Evolutionary conservation across 192 early-diverging fungal species (phyloP).

Genomic region (Coemansia sp.): DNA sequence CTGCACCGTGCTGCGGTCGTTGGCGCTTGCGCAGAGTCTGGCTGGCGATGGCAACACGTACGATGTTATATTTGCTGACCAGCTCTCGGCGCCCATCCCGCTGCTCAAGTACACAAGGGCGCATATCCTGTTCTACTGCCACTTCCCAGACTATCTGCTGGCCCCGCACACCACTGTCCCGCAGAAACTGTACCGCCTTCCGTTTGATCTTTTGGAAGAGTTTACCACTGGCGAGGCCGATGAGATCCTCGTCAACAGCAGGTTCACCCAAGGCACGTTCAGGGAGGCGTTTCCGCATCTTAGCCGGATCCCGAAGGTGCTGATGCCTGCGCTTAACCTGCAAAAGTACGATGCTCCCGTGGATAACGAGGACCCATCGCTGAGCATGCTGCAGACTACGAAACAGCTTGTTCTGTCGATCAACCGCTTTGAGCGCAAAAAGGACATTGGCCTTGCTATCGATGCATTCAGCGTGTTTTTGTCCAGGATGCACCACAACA

Average conservation of each 20-base stretch:
- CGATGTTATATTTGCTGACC: constrained; percentile 86
- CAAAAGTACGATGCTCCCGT: constrained; percentile 67
- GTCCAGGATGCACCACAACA: background rate
- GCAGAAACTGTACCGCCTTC: constrained; percentile 73
- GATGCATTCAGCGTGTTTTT: constrained; percentile 61
- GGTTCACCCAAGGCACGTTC: constrained; percentile 80
- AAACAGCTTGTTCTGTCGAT: constrained; percentile 66
- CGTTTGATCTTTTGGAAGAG: constrained; percentile 85
- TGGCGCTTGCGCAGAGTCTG: constrained; percentile 65
- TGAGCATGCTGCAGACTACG: constrained; percentile 40
- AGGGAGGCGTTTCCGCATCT: constrained; percentile 69
- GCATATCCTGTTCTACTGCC: constrained; percentile 92
- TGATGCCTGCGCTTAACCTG: constrained; percentile 84
- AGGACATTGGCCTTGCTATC: constrained; percentile 81
- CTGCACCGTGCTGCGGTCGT: constrained; percentile 77
- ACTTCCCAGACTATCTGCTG: constrained; percentile 89
- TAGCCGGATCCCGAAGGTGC: constrained; percentile 62
- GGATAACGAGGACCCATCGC: constrained; percentile 55
- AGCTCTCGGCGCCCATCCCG: constrained; percentile 83
- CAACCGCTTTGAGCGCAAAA: constrained; percentile 97
- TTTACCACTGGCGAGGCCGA: constrained; percentile 85
- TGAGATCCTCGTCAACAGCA: constrained; percentile 88
- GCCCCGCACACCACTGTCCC: constrained; percentile 62
- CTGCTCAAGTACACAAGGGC: constrained; percentile 66
- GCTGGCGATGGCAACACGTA: constrained; percentile 50